Percentiles rank a stretch among this genome's conserved stretches.
These are phyloP conservation scores for Dactylonectria estremocensis DNA, from an alignment of 2,329 filamentous ascomycete species.

Conservation along the genomic window DNA sequence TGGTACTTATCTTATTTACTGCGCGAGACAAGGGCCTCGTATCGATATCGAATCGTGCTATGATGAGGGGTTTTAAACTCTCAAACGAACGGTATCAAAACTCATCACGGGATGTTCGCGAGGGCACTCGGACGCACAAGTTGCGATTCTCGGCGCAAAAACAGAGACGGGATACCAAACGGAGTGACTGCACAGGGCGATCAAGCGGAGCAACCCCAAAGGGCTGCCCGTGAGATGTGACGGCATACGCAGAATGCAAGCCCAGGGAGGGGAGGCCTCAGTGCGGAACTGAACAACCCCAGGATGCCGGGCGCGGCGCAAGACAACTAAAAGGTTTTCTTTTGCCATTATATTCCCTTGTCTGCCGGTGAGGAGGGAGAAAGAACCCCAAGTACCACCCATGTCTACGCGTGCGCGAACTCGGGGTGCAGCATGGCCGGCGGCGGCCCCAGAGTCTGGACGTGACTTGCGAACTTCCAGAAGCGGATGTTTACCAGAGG, in stretches of 20 bases:
- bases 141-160: neutral
- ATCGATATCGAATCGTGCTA: neutral
- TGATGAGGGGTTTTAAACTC: neutral
- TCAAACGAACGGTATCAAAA: conserved; percentile 20
- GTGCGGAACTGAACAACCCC: conserved; percentile 5
- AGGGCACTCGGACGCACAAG: neutral
- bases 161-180: neutral
- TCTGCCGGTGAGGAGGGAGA: neutral
- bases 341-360: neutral
- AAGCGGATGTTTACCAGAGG: conserved; percentile 20
- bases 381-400: neutral
- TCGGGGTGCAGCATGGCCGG: neutral
- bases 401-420: conserved; percentile 11
- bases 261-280: neutral
- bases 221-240: neutral
- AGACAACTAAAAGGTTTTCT: neutral
- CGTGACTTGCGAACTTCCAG: conserved; percentile 28
- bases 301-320: conserved; percentile 4
- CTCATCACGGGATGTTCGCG: conserved; percentile 19
- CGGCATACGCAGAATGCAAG: conserved; percentile 1
- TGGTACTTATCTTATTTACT: too few species aligned
- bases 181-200: neutral
- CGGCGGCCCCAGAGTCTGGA: neutral
- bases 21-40: neutral
- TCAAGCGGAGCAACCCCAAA: neutral